phyloP scores from a whole-genome alignment of 1,284 basidiomycete genomes.

The Melampsora occidentalis region DNA sequence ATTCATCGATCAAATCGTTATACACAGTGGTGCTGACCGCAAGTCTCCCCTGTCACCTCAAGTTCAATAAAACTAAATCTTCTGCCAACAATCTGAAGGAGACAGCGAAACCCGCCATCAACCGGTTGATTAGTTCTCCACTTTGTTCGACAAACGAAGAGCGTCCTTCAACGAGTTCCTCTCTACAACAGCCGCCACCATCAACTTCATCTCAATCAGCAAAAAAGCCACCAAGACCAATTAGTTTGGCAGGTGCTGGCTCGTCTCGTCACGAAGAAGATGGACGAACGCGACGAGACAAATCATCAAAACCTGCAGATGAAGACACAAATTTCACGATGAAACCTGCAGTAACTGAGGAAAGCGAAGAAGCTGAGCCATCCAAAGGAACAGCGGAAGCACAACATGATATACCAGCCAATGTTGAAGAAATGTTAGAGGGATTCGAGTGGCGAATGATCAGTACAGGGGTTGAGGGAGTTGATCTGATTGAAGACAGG shows the following conservation, averaged over 20 bases:
- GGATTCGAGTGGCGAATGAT: conserved; percentile 86
- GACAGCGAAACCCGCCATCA: not conserved
- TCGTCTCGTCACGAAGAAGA: not conserved
- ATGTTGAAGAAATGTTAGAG: conserved; percentile 97
- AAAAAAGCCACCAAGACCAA: not conserved
- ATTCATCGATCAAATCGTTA: conserved; percentile 20
- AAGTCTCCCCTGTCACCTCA: conserved; percentile 9
- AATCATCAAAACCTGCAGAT: not conserved
- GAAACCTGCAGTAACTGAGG: not conserved
- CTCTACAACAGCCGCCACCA: not conserved
- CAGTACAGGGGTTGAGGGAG: conserved; percentile 45
- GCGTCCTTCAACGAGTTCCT: not conserved
- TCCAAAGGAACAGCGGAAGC: conserved; percentile 4
- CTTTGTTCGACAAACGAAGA: conserved; percentile 25
- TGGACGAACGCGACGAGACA: not conserved
- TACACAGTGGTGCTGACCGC: too few relatives aligned
- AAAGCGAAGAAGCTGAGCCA: not conserved
- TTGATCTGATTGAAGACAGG: conserved; percentile 78
- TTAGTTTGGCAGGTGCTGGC: too few relatives aligned
- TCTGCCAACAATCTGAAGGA: not conserved
- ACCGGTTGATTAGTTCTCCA: conserved; percentile 34
- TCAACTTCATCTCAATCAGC: not conserved
- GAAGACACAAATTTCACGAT: not conserved
- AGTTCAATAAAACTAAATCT: not conserved
- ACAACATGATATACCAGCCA: conserved; percentile 60